Percentiles rank a stretch among this genome's conserved stretches.
phyloP scores from a whole-genome alignment of 1,139 yeast genomes.

The Hemisphaericaspora xylofermentans region DNA sequence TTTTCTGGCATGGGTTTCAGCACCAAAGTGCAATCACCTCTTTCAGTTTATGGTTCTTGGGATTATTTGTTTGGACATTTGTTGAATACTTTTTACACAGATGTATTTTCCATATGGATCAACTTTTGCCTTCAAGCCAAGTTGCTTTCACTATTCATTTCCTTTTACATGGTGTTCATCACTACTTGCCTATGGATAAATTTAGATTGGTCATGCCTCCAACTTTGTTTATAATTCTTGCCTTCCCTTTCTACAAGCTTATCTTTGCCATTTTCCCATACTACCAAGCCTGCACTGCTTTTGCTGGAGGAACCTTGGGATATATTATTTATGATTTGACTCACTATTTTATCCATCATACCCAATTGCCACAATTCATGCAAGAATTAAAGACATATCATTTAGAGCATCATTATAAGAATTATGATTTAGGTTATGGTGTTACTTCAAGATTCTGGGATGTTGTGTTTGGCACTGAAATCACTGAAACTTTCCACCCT shows the following conservation, averaged over 20 bases:
- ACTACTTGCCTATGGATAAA: slow-evolving; percentile 95
- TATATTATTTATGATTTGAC: slow-evolving; percentile 88
- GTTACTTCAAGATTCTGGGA: slow-evolving; percentile 96
- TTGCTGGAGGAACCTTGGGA: slow-evolving; percentile 95
- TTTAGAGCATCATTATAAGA: slow-evolving; percentile 95
- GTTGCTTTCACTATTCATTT: slow-evolving; percentile 79
- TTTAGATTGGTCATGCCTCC: slow-evolving; percentile 96
- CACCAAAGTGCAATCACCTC: slow-evolving; percentile 37
- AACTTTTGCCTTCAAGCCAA: slow-evolving; percentile 78
- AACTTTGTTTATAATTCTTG: slow-evolving; percentile 57
- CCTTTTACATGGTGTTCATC: slow-evolving; percentile 93
- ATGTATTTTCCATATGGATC: slow-evolving; percentile 88
- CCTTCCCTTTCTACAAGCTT: slow-evolving; percentile 43
- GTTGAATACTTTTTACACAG: slow-evolving; percentile 87
- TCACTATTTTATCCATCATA: slow-evolving; percentile 84
- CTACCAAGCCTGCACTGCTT: slow-evolving; percentile 54
- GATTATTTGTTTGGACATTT: slow-evolving; percentile 88
- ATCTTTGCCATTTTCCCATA: slow-evolving; percentile 42
- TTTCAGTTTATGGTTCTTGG: slow-evolving; percentile 51
- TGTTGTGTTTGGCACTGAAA: slow-evolving; percentile 74
- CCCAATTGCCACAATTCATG: slow-evolving; percentile 69
- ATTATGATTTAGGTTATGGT: slow-evolving; percentile 94
- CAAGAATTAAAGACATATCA: slow-evolving; percentile 85
- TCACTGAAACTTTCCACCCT: slow-evolving; percentile 31
- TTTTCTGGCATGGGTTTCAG: slow-evolving; percentile 41